Evolutionary conservation across 768 basidiomycete species (phyloP).

Genomic region (Ramaria sp.): DNA sequence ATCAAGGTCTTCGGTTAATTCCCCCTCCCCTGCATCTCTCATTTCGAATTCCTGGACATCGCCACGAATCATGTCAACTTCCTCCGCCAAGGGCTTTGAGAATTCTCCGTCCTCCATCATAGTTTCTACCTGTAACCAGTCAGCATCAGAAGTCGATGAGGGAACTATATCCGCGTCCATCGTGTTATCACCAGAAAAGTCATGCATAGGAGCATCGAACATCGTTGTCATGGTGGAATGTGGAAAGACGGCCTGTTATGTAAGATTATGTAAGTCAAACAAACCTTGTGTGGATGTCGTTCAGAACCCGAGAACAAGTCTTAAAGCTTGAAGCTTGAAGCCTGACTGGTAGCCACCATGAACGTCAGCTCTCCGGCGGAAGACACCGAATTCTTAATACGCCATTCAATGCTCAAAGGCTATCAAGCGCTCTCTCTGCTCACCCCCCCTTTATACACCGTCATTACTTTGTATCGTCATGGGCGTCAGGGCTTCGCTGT

Average conservation of each 20-base stretch:
- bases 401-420: slow-evolving; percentile 53
- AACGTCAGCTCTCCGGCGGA: not conserved
- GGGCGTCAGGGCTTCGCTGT: slow-evolving; percentile 45
- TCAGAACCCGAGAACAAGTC: no score
- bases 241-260: no score
- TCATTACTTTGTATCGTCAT: slow-evolving; percentile 41
- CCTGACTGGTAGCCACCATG: not conserved
- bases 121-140: slow-evolving; percentile 9
- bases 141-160: not conserved
- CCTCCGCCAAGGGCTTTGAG: not conserved
- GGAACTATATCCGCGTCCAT: slow-evolving; percentile 8
- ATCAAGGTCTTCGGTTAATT: not conserved
- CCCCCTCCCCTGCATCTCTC: not conserved
- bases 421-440: slow-evolving; percentile 59
- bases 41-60: slow-evolving; percentile 9
- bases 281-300: no score
- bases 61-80: slow-evolving; percentile 7
- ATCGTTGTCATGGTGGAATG: slow-evolving; percentile 1
- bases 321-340: no score
- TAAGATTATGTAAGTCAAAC: no score
- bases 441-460: slow-evolving; percentile 49
- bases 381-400: slow-evolving; percentile 58
- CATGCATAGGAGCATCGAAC: slow-evolving; percentile 5
- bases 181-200: slow-evolving; percentile 2
- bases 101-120: slow-evolving; percentile 8